A percentile compares a stretch with the other conserved stretches of the same genome.
Conservation (phyloP, 768 basidiomycete genomes). For the Psilocybe azurescens region DNA sequence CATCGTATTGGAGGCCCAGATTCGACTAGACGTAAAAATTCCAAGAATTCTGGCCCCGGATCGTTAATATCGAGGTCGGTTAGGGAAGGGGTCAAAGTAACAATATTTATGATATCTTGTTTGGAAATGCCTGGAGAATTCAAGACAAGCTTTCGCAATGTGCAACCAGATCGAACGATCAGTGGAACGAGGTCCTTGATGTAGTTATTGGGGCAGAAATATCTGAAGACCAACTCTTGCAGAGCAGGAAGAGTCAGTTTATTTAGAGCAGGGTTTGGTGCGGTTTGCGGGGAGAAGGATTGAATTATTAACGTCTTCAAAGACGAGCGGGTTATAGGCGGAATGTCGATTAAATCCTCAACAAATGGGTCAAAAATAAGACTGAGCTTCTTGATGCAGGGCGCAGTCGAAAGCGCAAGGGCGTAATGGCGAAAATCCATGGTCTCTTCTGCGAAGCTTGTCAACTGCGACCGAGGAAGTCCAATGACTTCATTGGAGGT, state of each 20-base stretch:
- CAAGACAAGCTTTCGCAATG: constrained; percentile 15
- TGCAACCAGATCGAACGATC: background rate
- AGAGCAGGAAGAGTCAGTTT: constrained; percentile 6
- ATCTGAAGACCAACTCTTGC: background rate
- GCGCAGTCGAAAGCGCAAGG: constrained; percentile 6
- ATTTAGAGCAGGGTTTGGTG: background rate
- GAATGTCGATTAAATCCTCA: constrained; percentile 1
- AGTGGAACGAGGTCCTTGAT: background rate
- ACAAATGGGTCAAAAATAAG: constrained; percentile 10
- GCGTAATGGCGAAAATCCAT: constrained; percentile 7
- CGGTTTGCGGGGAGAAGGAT: background rate
- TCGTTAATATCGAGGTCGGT: constrained; percentile 17
- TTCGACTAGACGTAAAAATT: too few relatives aligned
- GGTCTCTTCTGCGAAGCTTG: constrained; percentile 16
- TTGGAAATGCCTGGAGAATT: background rate
- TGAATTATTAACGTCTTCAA: constrained; percentile 2
- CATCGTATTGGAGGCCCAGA: background rate
- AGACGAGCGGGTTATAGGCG: background rate
- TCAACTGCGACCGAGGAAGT: constrained; percentile 23
- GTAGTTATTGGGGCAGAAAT: background rate
- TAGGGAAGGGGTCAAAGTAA: constrained; percentile 10
- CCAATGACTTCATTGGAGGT: constrained; percentile 12
- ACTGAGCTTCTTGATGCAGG: constrained; percentile 9
- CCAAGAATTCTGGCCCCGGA: too few relatives aligned
- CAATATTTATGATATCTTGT: constrained; percentile 5